Evolutionary conservation across 306 rosid species (phyloP).

Genomic region (Lablab purpureus): DNA sequence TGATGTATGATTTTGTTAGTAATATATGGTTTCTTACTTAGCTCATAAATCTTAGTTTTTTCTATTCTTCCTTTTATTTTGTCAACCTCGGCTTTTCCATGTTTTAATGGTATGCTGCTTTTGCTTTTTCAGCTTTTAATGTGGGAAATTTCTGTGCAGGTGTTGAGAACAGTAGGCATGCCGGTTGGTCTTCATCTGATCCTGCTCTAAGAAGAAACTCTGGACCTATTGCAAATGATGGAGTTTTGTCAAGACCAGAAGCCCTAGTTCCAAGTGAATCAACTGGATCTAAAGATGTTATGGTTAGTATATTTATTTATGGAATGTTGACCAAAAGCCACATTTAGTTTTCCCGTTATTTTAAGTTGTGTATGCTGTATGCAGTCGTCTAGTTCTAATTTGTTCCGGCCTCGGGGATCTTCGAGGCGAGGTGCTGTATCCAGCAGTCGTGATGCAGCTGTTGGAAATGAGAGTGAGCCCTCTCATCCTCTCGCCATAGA

Average conservation of each 20-base stretch:
- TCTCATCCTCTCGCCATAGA: conserved; percentile 60
- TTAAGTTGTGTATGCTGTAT: conserved; percentile 36
- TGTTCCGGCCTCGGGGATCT: conserved; percentile 76
- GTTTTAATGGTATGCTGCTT: background rate
- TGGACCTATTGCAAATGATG: conserved; percentile 74
- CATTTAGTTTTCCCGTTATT: conserved; percentile 19
- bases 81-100: background rate
- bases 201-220: conserved; percentile 85
- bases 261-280: conserved; percentile 68
- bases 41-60: background rate
- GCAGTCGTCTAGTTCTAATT: conserved; percentile 73
- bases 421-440: conserved; percentile 80
- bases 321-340: background rate
- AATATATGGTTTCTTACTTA: conserved; percentile 6
- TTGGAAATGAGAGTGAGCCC: conserved; percentile 63
- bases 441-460: conserved; percentile 71
- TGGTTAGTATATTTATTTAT: conserved; percentile 54
- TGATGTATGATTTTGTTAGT: conserved; percentile 9
- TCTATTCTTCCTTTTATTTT: background rate
- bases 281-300: conserved; percentile 65
- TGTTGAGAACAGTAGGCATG: conserved; percentile 77
- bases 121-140: conserved; percentile 15
- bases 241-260: conserved; percentile 68
- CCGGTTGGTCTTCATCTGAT: conserved; percentile 78
- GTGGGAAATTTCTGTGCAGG: conserved; percentile 56